Evolutionary conservation across 2,329 filamentous ascomycete species (phyloP), one percentile per base, ranked within the genome.

Genomic region (Pseudogymnoascus sp.): DNA sequence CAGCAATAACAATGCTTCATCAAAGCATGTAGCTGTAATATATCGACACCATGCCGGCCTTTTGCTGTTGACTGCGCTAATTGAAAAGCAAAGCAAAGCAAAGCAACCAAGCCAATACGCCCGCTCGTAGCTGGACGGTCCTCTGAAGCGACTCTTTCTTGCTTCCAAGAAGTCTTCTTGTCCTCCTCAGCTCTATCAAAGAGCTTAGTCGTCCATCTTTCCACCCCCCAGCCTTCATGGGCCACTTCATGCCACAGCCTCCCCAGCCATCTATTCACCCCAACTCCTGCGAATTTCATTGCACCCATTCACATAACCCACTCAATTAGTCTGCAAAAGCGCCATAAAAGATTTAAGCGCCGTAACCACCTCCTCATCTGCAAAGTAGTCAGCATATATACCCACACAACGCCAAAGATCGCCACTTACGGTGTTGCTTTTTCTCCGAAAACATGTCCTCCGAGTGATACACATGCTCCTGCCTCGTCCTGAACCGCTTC

Each of bases 401-500:
- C 6, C n/a, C 31, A 40, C 4, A 4, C 38, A 64, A 21, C 7
- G 40, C 10, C 12, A 18, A 18, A 44, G 50, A 21, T 60, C 3
- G 37, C 14, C 16, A 77, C 89, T 77, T 77, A 96, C 92, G 90
- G 70, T 96, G 92, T 65, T 87, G 80, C 71, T 92, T 88, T 72
- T 89, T 94, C 68, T 87, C 82, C 62, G 86, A 84, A 63, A 96
- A 79, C 25, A 80, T 82, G 40, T 84, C 78, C 73, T 96, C 92
- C 0, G 88, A 84, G 47, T 91, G 79, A 66, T 88, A 84, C 31
- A 96, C 90, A 73, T 88, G 89, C 65, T 85, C 80, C 73, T 88
- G 85, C 66, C 92, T 86, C 1, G 92, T 97, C 71, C 88, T 89
- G 53, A 96, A 88, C 88, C 92, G 85, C 74, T 93, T 93, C 66